These are phyloP conservation scores for Chlamydomonas reinhardtii DNA, from an alignment of 163 green algal genomes.

Conservation along the genomic window DNA sequence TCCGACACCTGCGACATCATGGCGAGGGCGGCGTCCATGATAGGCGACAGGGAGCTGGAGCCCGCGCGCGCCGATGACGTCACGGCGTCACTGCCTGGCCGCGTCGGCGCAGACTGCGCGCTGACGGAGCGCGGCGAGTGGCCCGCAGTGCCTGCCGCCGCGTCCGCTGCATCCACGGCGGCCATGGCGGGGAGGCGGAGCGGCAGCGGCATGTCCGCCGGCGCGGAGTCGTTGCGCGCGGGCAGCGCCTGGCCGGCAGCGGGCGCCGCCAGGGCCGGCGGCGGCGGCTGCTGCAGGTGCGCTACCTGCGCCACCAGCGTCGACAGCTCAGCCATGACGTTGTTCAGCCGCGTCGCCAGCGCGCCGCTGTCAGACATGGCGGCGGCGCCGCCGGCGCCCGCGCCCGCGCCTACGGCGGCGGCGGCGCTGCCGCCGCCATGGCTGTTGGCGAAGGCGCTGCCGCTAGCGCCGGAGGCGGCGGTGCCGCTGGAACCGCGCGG, in stretches of 20 bases:
- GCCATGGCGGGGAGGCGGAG: background rate
- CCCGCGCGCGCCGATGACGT: background rate
- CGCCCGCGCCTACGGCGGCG: background rate
- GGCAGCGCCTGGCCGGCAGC: background rate
- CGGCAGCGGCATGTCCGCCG: background rate
- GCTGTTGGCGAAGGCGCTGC: background rate
- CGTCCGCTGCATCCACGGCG: background rate
- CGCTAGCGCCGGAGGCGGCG: background rate
- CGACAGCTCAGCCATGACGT: slow-evolving; percentile 38
- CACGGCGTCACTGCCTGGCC: background rate
- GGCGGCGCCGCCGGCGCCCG: background rate
- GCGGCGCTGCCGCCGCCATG: background rate
- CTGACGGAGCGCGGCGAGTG: no score
- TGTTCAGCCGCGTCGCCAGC: slow-evolving; percentile 28
- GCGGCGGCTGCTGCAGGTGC: slow-evolving; percentile 5
- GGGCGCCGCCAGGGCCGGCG: background rate
- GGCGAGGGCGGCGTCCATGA: background rate
- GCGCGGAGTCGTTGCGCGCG: background rate
- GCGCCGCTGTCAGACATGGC: background rate
- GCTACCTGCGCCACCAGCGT: slow-evolving; percentile 29
- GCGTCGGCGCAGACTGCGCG: background rate
- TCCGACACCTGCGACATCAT: slow-evolving; percentile 26
- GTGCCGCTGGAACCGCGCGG: no score
- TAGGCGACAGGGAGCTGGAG: background rate
- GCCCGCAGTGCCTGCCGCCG: background rate